Conservation (phyloP, 768 basidiomycete genomes). For the Galerina sulciceps region DNA sequence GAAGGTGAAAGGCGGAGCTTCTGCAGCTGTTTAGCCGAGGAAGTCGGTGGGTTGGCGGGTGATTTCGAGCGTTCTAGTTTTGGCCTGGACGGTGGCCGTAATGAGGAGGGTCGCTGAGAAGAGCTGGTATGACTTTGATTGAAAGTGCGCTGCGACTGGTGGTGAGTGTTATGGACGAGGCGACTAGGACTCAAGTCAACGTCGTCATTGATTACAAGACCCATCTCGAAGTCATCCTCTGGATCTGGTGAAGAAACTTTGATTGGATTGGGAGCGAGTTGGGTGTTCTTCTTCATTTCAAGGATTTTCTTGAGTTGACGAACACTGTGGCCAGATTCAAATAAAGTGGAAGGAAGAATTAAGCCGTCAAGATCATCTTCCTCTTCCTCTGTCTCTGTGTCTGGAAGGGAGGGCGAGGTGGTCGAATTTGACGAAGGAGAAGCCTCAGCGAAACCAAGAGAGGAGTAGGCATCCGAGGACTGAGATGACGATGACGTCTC, state of each 20-base stretch:
- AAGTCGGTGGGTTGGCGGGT: constrained; percentile 67
- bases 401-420: constrained; percentile 69
- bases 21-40: constrained; percentile 72
- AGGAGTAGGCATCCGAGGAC: constrained; percentile 87
- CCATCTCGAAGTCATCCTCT: constrained; percentile 87
- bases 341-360: constrained; percentile 75
- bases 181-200: constrained; percentile 82
- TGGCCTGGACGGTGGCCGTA: constrained; percentile 67
- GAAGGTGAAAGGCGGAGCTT: constrained; percentile 72
- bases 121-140: constrained; percentile 67
- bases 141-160: constrained; percentile 45
- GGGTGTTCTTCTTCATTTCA: constrained; percentile 59
- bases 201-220: constrained; percentile 84
- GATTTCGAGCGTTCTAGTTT: constrained; percentile 74
- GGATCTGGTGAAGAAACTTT: constrained; percentile 63
- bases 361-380: constrained; percentile 83
- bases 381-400: constrained; percentile 75
- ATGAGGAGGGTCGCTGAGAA: constrained; percentile 48
- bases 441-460: constrained; percentile 73
- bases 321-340: constrained; percentile 70
- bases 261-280: constrained; percentile 38
- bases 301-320: constrained; percentile 54
- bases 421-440: constrained; percentile 76
- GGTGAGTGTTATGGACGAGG: constrained; percentile 55
- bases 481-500: constrained; percentile 83